Percentiles rank a stretch among this genome's conserved stretches.
Evolutionary conservation across 139 green algal species (phyloP).

Genomic region (Volvox africanus): DNA sequence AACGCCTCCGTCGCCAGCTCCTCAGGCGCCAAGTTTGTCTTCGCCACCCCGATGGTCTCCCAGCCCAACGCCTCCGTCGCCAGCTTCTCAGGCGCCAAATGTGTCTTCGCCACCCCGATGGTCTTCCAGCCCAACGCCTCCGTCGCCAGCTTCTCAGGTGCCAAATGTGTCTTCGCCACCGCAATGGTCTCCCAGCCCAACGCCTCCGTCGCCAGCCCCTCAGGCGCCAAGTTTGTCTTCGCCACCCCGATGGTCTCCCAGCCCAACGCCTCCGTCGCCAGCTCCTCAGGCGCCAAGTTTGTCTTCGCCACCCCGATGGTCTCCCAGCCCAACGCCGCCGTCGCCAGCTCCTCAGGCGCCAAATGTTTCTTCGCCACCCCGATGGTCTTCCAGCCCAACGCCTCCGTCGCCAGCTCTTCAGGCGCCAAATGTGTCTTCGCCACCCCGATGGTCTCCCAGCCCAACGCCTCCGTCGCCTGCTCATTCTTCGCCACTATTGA

Average conservation of each 20-base stretch:
- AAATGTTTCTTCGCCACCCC: too few species aligned
- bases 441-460: too few species aligned
- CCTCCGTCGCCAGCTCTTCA: too few species aligned
- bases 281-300: background rate
- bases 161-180: background rate
- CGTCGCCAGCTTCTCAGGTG: background rate
- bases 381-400: too few species aligned
- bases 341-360: too few species aligned
- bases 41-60: background rate
- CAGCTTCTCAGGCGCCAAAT: background rate
- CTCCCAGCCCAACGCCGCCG: background rate
- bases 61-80: background rate
- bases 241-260: background rate
- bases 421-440: too few species aligned
- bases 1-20: background rate
- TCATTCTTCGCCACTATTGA: too few species aligned
- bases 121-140: background rate
- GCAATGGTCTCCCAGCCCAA: background rate
- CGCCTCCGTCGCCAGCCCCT: background rate
- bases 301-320: background rate
- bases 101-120: background rate
- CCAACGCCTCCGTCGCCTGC: too few species aligned
- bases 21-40: background rate
- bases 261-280: background rate
- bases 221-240: background rate